A percentile compares a stretch with the other conserved stretches of the same genome.
Evolutionary conservation across 352 stramenopile genomes (phyloP).

Genomic region (Aphanomyces euteiches): DNA sequence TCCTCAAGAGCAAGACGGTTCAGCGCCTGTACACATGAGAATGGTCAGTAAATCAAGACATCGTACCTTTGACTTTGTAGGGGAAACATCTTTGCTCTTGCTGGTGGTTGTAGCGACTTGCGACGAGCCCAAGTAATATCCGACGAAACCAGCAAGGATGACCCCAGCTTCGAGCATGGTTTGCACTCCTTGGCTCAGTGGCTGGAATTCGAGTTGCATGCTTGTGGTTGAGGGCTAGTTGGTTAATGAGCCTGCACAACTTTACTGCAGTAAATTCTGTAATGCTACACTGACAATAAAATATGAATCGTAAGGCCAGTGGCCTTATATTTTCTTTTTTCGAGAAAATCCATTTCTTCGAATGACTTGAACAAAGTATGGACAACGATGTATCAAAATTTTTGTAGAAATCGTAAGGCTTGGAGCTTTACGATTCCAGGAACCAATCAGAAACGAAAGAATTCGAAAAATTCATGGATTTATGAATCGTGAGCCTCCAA

Average conservation of each 20-base stretch:
- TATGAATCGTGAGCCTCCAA: too few species aligned
- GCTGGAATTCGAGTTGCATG: slow-evolving; percentile 17
- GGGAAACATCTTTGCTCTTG: neutral
- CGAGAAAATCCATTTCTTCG: too few species aligned
- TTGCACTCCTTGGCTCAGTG: neutral
- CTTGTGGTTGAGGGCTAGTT: neutral
- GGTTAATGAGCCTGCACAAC: neutral
- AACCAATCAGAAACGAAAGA: too few species aligned
- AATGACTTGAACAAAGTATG: too few species aligned
- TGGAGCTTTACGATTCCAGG: too few species aligned
- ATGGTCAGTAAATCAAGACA: neutral
- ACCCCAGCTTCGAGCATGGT: slow-evolving; percentile 14
- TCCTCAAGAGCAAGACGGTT: neutral
- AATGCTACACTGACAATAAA: too few species aligned
- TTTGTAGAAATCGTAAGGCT: too few species aligned
- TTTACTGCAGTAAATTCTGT: too few species aligned
- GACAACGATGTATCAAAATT: too few species aligned
- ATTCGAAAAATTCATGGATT: too few species aligned
- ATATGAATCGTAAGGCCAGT: too few species aligned
- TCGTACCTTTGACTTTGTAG: slow-evolving; percentile 4
- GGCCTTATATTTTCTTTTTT: too few species aligned
- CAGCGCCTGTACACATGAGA: neutral
- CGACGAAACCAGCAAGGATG: slow-evolving; percentile 1
- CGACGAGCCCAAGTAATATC: slow-evolving; percentile 1
- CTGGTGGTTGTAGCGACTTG: neutral